These are phyloP conservation scores for Microbotryum silenes-acaulis DNA, from an alignment of 1,284 basidiomycete genomes.

Conservation along the genomic window DNA sequence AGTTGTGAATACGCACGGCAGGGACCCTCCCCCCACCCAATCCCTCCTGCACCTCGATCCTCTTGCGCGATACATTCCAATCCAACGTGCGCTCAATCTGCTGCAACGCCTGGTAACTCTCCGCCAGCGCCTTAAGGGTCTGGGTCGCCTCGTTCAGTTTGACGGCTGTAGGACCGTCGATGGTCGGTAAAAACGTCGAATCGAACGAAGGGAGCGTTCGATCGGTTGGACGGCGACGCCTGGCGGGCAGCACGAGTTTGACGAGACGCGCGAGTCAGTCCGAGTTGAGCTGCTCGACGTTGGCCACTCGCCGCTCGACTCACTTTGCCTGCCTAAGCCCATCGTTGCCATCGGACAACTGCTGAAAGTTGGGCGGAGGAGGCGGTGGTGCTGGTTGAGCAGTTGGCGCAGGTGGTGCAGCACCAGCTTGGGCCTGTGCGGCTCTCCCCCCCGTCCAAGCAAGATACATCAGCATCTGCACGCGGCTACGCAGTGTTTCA, in stretches of 20 bases:
- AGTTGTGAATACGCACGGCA: not conserved
- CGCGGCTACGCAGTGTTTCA: too few relatives aligned
- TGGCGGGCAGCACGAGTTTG: not conserved
- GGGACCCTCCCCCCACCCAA: not conserved
- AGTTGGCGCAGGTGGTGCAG: too few relatives aligned
- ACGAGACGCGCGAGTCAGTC: not conserved
- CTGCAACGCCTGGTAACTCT: conserved; percentile 65
- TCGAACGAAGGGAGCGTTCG: conserved; percentile 19
- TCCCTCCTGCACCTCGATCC: conserved; percentile 57
- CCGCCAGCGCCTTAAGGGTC: conserved; percentile 11
- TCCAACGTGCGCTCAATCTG: conserved; percentile 86
- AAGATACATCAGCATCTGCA: too few relatives aligned
- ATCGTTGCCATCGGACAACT: conserved; percentile 17
- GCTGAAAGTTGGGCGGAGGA: not conserved
- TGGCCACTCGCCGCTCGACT: not conserved
- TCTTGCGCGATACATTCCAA: conserved; percentile 89
- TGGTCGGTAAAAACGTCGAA: not conserved
- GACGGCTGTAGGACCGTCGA: conserved; percentile 3
- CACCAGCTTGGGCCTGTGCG: too few relatives aligned
- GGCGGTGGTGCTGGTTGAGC: too few relatives aligned
- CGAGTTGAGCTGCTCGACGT: not conserved
- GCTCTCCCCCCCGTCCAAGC: too few relatives aligned
- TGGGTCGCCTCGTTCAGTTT: conserved; percentile 14
- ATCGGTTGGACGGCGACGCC: conserved; percentile 24
- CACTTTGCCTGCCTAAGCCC: conserved; percentile 15